Evolutionary conservation across 2,329 filamentous ascomycete genomes (phyloP).

Genomic region (Calonectria henricotiae): DNA sequence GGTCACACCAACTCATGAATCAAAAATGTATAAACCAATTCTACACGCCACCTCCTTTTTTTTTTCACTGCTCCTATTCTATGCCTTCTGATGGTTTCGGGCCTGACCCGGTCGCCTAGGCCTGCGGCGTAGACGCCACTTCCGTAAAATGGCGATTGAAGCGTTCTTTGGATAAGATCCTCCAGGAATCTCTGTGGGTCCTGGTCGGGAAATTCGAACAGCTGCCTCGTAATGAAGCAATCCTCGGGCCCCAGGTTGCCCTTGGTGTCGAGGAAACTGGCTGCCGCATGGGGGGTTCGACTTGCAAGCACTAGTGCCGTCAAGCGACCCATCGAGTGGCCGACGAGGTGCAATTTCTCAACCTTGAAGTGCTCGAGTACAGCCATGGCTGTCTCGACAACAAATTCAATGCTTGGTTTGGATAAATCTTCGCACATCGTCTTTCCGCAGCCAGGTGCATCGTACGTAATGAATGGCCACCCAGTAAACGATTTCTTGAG

Average conservation of each 20-base stretch:
- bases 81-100: constrained; percentile 36
- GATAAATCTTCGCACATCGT: constrained; percentile 41
- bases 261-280: constrained; percentile 52
- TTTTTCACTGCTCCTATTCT: too few species aligned
- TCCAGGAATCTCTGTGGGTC: constrained; percentile 27
- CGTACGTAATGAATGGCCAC: constrained; percentile 47
- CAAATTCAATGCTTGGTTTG: constrained; percentile 42
- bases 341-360: constrained; percentile 47
- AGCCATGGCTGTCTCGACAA: constrained; percentile 40
- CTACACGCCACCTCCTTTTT: too few species aligned
- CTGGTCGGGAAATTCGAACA: constrained; percentile 43
- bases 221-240: constrained; percentile 51
- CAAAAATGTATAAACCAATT: not conserved
- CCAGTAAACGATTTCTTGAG: constrained; percentile 39
- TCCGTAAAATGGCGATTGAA: constrained; percentile 30
- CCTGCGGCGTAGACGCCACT: constrained; percentile 42
- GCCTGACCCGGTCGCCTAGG: constrained; percentile 38
- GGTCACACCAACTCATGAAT: constrained; percentile 9
- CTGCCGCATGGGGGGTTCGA: constrained; percentile 22
- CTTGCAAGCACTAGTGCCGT: constrained; percentile 45
- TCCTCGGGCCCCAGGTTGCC: constrained; percentile 52
- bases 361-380: constrained; percentile 41
- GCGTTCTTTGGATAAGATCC: constrained; percentile 21
- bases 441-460: constrained; percentile 49
- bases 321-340: constrained; percentile 53